Base-by-base conservation (phyloP, 345 rosid species). In the Ceriops tagal region DNA sequence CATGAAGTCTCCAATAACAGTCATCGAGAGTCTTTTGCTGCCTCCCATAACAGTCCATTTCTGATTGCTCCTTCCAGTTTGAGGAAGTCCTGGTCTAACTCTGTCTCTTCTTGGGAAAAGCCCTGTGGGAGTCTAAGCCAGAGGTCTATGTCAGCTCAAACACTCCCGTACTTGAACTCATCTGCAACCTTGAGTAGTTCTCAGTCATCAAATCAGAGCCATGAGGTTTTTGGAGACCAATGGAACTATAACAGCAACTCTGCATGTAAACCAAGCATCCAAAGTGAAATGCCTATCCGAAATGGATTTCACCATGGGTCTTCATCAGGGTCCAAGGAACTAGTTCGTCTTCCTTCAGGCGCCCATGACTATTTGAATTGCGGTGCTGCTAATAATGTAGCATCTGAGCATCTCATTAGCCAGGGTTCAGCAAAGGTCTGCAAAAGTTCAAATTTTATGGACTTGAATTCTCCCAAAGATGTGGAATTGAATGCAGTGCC, bases 31-130 rank as follows among this genome's bases (percentile, higher is more conserved):
- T 80, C 92, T 27, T 75, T 77, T 62, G 81, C 82, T 68, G 73
- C 81, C 73, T 85, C 87, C 62, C 73, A 74, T 78, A 80, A 81
- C 34, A 82, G 75, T 75, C 74, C 76, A 53, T 73, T 75, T 69
- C 81, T 64, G 34, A 71, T 74, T 75, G 64, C 76, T 76, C 75
- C 78, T 64, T 70, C 85, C 76, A 88, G 83, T 71, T 65, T 74
- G 64, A 76, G 76, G 65, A 85, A 81, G 73, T 69, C 88, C 39
- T 83, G 86, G 88, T 73, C 87, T 70, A 83, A 74, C 58, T 81
- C 87, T 46, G 75, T 78, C 82, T 75, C 86, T 61, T 71, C 88
- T 75, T 84, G 84, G 82, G 90, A 85, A 57, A 89, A 82, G 59
- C 78, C 79, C 75, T 70, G 68, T 66, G 69, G 69, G 75, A 79